A percentile compares a stretch with the other conserved stretches of the same genome.
phyloP scores from a whole-genome alignment of 2,329 filamentous ascomycete genomes.

The Onygenales sp. region DNA sequence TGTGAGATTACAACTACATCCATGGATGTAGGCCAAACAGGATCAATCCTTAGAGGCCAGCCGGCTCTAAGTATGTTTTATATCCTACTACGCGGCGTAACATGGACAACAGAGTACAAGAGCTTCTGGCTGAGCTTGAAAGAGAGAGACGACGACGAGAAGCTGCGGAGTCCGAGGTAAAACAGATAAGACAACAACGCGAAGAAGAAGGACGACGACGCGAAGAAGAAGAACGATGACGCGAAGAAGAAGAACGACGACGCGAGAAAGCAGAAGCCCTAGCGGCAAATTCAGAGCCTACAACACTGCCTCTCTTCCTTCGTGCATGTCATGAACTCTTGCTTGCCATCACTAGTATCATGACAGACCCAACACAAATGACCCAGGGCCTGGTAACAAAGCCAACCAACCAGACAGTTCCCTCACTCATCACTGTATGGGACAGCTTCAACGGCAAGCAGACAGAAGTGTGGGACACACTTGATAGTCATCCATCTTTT shows the following conservation, averaged over 20 bases:
- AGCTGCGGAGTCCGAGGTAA: slow-evolving; percentile 15
- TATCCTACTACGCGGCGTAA: not conserved
- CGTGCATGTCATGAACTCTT: slow-evolving; percentile 8
- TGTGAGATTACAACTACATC: too few relatives aligned
- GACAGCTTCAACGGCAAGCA: slow-evolving; percentile 4
- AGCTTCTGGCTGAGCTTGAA: slow-evolving; percentile 2
- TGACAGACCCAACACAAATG: slow-evolving; percentile 8
- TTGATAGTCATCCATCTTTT: slow-evolving; percentile 6
- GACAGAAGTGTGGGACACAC: slow-evolving; percentile 4
- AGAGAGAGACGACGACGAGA: slow-evolving; percentile 1
- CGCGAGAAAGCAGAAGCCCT: slow-evolving; percentile 3
- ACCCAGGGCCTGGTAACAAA: slow-evolving; percentile 11
- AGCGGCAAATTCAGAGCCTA: slow-evolving; percentile 1
- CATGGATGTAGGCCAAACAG: too few relatives aligned
- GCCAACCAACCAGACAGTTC: slow-evolving; percentile 6
- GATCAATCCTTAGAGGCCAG: too few relatives aligned
- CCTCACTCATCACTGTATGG: slow-evolving; percentile 8
- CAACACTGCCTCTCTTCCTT: slow-evolving; percentile 3
- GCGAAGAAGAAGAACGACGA: not conserved
- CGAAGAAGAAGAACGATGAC: not conserved
- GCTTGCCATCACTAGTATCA: slow-evolving; percentile 6
- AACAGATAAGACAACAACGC: slow-evolving; percentile 15
- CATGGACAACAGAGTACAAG: slow-evolving; percentile 1
- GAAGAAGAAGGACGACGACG: not conserved
- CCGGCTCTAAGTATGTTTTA: too few relatives aligned